Conservation (phyloP, 495 filamentous ascomycete species). For the Hypoxylon fuscum region DNA sequence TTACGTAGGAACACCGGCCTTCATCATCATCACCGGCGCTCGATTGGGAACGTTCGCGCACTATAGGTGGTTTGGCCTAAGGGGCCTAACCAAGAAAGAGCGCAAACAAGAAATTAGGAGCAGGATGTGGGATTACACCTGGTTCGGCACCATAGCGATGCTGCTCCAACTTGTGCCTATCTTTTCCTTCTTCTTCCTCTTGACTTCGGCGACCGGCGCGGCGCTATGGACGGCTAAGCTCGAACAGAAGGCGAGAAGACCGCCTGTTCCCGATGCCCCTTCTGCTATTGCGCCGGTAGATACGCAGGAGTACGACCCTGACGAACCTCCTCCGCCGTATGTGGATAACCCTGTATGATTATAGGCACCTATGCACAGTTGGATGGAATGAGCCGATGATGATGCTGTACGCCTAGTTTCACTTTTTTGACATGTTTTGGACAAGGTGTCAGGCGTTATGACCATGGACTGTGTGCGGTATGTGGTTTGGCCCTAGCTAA, state of each 20-base stretch:
- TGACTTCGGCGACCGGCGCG: slow-evolving; percentile 80
- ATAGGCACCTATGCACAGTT: slow-evolving; percentile 7
- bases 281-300: slow-evolving; percentile 3
- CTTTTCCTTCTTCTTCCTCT: slow-evolving; percentile 84
- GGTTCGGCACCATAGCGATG: slow-evolving; percentile 67
- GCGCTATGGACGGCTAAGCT: slow-evolving; percentile 82
- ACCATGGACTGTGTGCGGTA: too few relatives aligned
- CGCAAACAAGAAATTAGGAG: slow-evolving; percentile 68
- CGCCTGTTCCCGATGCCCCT: not conserved
- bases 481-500: too few relatives aligned
- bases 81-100: slow-evolving; percentile 71
- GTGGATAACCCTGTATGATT: slow-evolving; percentile 46
- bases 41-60: slow-evolving; percentile 68
- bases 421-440: too few relatives aligned
- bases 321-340: slow-evolving; percentile 44
- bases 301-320: slow-evolving; percentile 38
- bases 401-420: too few relatives aligned
- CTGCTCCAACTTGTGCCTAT: slow-evolving; percentile 79
- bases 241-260: slow-evolving; percentile 47
- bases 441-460: too few relatives aligned
- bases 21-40: slow-evolving; percentile 73
- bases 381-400: not conserved
- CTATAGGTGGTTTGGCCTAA: slow-evolving; percentile 81
- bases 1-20: slow-evolving; percentile 80
- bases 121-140: slow-evolving; percentile 74